These are phyloP conservation scores for Colletotrichum salicis DNA, from an alignment of 2,329 filamentous ascomycete genomes.

Conservation along the genomic window DNA sequence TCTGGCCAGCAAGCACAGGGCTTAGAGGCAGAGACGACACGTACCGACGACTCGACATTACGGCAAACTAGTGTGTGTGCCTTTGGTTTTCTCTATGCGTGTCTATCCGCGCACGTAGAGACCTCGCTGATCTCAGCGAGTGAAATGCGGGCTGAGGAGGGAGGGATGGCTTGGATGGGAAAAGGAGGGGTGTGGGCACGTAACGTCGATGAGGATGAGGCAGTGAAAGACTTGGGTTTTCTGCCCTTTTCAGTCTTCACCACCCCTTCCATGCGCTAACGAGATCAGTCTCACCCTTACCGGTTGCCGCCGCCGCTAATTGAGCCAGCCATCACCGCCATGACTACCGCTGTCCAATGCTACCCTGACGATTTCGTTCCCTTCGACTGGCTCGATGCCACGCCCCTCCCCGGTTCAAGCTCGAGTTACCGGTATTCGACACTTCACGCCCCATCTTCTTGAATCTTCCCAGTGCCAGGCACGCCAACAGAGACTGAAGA, in stretches of 20 bases:
- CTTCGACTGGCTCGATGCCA: neutral
- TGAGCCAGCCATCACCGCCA: conserved; percentile 14
- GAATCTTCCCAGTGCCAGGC: neutral
- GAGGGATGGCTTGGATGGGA: neutral
- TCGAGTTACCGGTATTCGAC: neutral
- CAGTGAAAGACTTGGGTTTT: conserved; percentile 14
- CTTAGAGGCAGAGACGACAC: neutral
- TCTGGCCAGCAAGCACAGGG: neutral
- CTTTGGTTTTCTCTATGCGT: neutral
- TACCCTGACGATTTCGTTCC: neutral
- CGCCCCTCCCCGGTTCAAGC: neutral
- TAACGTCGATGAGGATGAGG: conserved; percentile 31
- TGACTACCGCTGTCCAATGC: conserved; percentile 1
- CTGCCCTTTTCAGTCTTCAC: neutral
- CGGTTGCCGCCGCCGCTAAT: conserved; percentile 27
- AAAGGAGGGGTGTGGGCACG: conserved; percentile 3
- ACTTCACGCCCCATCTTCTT: neutral
- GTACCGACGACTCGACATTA: neutral
- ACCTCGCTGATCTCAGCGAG: conserved; percentile 9
- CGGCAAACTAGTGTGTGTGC: neutral
- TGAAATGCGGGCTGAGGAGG: neutral
- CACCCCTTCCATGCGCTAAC: conserved; percentile 2
- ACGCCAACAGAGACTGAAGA: neutral
- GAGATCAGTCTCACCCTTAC: conserved; percentile 16
- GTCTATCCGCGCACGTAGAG: neutral